Base-by-base conservation (phyloP, 1,284 basidiomycete species). In the Rhodotorula mucilaginosa region DNA sequence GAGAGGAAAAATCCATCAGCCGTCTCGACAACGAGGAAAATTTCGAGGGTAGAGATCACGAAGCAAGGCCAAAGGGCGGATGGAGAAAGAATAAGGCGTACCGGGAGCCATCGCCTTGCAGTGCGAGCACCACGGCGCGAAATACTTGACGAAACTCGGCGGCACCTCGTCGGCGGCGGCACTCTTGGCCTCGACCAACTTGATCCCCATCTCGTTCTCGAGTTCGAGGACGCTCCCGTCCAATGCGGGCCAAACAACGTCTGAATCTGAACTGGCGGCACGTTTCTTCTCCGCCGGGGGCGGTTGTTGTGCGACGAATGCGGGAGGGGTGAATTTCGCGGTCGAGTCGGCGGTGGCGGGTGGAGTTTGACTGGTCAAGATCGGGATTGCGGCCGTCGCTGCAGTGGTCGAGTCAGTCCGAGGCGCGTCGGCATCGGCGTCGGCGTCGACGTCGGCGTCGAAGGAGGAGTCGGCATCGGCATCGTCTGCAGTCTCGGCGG, bases 91-190 rank as follows among this genome's bases (percentile, higher is more conserved):
- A 26, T 26, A 26, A 26, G 26, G 26, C 26, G 26, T 63, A 84
- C 83, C 84, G 0, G 93, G 92, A 2, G 68, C 59, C 3, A 77
- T 54, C 49, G 47, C 47, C 51, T 74, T 73, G 71, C 78, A 84
- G 82, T 96, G 93, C 2, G 90, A 89, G 80, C 93, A 95, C 93
- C 93, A 95, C 0, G 93, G 93, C 0, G 92, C 93, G 79, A 86
- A 96, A 83, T 91, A 97, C 80, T 97, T 95, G 82, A 95, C 85
- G 77, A 96, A 91, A 0, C 88, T 83, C 0, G 90, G 88, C 48
- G 0, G 91, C 88, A 61, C 65, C 4, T 61, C 69, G 34, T 64
- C 72, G 34, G 1, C 26, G 34, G 1, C 26, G 26, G 34, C 34
- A 34, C 34, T 34, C 34, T 68, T 26, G 18, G 34, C 48, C 15